Evolutionary conservation across 108 stramenopile species (phyloP).

Genomic region (Nitzschia sp.): DNA sequence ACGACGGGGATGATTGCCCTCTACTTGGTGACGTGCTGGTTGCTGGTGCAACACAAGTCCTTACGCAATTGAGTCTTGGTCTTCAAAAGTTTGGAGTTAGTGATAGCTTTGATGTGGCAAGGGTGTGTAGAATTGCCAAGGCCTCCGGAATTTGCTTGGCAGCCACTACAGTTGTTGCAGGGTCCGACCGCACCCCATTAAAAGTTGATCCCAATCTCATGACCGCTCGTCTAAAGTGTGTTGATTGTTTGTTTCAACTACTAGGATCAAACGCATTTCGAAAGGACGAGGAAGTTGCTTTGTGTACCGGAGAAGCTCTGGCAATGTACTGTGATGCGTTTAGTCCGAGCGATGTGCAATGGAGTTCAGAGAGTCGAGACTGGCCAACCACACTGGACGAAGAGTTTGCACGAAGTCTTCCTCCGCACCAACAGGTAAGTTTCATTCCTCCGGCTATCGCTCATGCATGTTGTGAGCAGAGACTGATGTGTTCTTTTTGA

Average conservation of each 20-base stretch:
- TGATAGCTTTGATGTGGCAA: slow-evolving; percentile 54
- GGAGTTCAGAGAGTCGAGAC: slow-evolving; percentile 23
- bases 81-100: slow-evolving; percentile 58
- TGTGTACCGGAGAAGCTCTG: slow-evolving; percentile 75
- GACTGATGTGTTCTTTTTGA: not conserved
- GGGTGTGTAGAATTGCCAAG: slow-evolving; percentile 45
- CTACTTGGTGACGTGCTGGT: slow-evolving; percentile 38
- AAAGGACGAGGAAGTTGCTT: slow-evolving; percentile 75
- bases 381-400: slow-evolving; percentile 55
- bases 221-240: slow-evolving; percentile 48
- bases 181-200: slow-evolving; percentile 2
- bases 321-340: slow-evolving; percentile 54
- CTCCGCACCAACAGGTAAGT: slow-evolving; percentile 66
- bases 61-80: slow-evolving; percentile 40
- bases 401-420: slow-evolving; percentile 48
- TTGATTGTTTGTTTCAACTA: slow-evolving; percentile 58
- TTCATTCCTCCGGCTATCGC: not conserved
- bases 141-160: slow-evolving; percentile 63
- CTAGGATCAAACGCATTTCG: slow-evolving; percentile 64
- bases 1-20: slow-evolving; percentile 53
- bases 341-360: slow-evolving; percentile 28
- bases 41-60: slow-evolving; percentile 36
- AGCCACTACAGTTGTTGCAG: slow-evolving; percentile 53
- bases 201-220: slow-evolving; percentile 31
- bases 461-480: not conserved